Evolutionary conservation across 1,284 basidiomycete species (phyloP), one percentile per base, ranked within the genome.

Genomic region (Ganoderma sinense): DNA sequence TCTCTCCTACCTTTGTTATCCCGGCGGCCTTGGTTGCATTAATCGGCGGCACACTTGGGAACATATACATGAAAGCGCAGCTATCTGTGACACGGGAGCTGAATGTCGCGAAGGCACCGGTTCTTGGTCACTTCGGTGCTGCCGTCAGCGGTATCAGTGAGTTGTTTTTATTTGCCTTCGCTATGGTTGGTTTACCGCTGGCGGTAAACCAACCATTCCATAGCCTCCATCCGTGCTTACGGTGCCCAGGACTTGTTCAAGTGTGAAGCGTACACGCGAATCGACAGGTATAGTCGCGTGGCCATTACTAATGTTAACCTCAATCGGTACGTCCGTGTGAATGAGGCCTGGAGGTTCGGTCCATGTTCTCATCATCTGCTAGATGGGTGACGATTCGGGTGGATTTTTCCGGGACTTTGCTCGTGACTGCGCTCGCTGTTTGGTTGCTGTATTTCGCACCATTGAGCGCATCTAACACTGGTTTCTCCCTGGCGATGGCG

Each of bases 61-160:
- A 81, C 64, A 77, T 90, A 36, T 91, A 89, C 74, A 91, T 94
- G 75, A 88, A 88, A 73, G 89, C 89, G 7, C 93, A 94, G 76
- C 82, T 94, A 26, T 87, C 89, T 18, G 90, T 94, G 60, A 95
- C 94, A 75, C 86, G 90, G n/a, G 89, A 92, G 76, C 89, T 90
- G 89, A 88, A 87, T 45, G 91, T 91, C 77, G 86, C 89, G 13
- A 86, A 85, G 68, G 84, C 88, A 2, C 92, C 92, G 0, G 86
- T 94, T 5, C 84, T 92, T 66, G 89, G 88, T 41, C 89, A 92
- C 75, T 92, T 95, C 74, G 88, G 90, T 14, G 88, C 90, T 33
- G 87, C 90, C 0, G 85, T 94, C 58, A 80, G 85, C 23, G 93
- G 94, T 36, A 82, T 95, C 43, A 82, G 89, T 91, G 72, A 66